Evolutionary conservation across 1,139 yeast species (phyloP).

Genomic region (Kurtzmaniella quercitrusa): DNA sequence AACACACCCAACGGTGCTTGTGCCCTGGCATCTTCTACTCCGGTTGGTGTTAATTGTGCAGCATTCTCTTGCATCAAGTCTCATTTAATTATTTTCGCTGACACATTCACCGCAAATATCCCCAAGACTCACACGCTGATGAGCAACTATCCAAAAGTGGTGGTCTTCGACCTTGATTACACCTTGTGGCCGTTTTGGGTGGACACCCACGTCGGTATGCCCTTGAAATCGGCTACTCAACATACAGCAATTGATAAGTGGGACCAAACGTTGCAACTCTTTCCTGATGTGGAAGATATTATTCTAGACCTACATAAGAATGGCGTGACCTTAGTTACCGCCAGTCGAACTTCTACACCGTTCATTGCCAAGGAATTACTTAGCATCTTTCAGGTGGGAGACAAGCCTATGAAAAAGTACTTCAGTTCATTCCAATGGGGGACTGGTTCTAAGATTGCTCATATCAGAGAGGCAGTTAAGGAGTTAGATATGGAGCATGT

Average conservation of each 20-base stretch:
- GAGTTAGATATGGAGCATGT: conserved; percentile 35
- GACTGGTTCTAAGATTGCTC: conserved; percentile 56
- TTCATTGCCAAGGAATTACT: conserved; percentile 55
- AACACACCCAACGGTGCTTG: no score
- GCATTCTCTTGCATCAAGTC: not conserved
- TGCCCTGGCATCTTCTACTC: no score
- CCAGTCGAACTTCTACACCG: conserved; percentile 68
- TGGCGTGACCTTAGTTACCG: conserved; percentile 51
- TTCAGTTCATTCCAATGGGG: conserved; percentile 66
- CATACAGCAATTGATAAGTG: conserved; percentile 35
- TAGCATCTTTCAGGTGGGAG: conserved; percentile 43
- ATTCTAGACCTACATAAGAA: conserved; percentile 38
- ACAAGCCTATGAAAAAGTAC: conserved; percentile 40
- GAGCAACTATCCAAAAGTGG: conserved; percentile 47
- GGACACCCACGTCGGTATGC: conserved; percentile 64
- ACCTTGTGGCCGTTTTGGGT: conserved; percentile 74
- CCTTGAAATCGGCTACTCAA: conserved; percentile 19
- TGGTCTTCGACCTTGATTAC: conserved; percentile 73
- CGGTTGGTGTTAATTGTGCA: no score
- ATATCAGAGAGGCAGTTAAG: conserved; percentile 46
- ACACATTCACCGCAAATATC: not conserved
- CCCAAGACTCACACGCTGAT: not conserved
- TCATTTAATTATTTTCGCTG: not conserved
- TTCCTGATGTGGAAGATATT: conserved; percentile 57
- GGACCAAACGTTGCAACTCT: conserved; percentile 50